Evolutionary conservation across 345 rosid genomes (phyloP).

Genomic region (Conringia planisiliqua): DNA sequence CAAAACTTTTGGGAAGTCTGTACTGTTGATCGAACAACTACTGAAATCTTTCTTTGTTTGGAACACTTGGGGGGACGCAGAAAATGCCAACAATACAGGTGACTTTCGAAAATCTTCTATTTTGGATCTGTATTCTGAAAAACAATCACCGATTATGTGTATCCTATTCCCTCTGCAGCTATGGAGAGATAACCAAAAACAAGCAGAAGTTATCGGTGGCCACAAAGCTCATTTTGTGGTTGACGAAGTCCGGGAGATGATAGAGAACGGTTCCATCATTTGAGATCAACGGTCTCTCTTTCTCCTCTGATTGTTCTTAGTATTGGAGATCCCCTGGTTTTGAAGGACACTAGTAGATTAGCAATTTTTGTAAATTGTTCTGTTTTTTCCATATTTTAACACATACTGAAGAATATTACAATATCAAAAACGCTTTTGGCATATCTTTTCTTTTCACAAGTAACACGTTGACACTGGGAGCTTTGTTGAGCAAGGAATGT

Average conservation of each 20-base stretch:
- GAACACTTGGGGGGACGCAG: slow-evolving; percentile 34
- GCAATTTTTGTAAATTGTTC: background rate
- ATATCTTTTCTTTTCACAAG: background rate
- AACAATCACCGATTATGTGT: background rate
- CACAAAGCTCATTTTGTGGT: slow-evolving; percentile 76
- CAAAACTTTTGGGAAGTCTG: background rate
- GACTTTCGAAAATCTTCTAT: background rate
- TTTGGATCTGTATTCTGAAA: background rate
- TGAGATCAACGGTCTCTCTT: background rate
- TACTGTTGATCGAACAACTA: background rate
- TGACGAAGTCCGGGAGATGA: slow-evolving; percentile 70
- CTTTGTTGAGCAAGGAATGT: background rate
- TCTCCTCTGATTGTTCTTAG: background rate
- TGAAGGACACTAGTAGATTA: background rate
- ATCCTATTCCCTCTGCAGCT: slow-evolving; percentile 39
- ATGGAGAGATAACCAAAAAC: slow-evolving; percentile 79
- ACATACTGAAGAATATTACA: background rate
- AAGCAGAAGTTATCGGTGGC: slow-evolving; percentile 78
- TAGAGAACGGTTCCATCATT: slow-evolving; percentile 43
- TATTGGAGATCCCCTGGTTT: background rate
- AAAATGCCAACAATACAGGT: slow-evolving; percentile 98
- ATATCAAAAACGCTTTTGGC: background rate
- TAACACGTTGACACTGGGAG: background rate
- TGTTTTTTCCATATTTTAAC: background rate
- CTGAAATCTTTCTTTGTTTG: background rate